Percentiles rank a stretch among this genome's conserved stretches.
These are phyloP conservation scores for Podospora sp. DNA, from an alignment of 495 filamentous ascomycete genomes.

Conservation along the genomic window DNA sequence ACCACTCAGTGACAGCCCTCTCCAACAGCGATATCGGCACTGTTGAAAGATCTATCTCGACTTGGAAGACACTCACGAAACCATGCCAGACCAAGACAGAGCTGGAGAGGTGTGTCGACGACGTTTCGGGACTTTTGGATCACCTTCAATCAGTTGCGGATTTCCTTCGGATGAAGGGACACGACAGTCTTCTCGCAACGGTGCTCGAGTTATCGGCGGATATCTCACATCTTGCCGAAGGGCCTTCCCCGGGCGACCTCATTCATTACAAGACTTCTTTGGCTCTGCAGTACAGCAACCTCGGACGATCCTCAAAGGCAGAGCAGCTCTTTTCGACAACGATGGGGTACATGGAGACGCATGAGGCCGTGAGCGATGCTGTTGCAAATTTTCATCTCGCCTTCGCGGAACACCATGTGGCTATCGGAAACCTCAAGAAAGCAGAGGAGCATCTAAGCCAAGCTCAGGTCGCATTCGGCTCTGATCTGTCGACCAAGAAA, in stretches of 20 bases:
- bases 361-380: constrained; percentile 30
- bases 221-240: constrained; percentile 58
- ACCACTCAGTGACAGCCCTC: constrained; percentile 58
- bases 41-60: constrained; percentile 50
- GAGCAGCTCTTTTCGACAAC: constrained; percentile 64
- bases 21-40: constrained; percentile 50
- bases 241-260: constrained; percentile 55
- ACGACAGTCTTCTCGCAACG: constrained; percentile 46
- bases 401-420: constrained; percentile 72
- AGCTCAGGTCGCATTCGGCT: constrained; percentile 38
- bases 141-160: constrained; percentile 73
- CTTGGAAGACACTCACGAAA: constrained; percentile 57
- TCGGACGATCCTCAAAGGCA: constrained; percentile 78
- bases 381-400: constrained; percentile 65
- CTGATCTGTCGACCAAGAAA: constrained; percentile 24
- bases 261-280: constrained; percentile 62
- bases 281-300: constrained; percentile 70
- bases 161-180: constrained; percentile 75
- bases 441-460: constrained; percentile 50
- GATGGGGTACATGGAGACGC: constrained; percentile 37
- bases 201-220: constrained; percentile 51
- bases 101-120: constrained; percentile 61
- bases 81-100: constrained; percentile 51
- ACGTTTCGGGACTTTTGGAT: constrained; percentile 58
- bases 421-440: constrained; percentile 64